Evolutionary conservation across 2,329 filamentous ascomycete species (phyloP).

Genomic region (Nothopassalora personata): DNA sequence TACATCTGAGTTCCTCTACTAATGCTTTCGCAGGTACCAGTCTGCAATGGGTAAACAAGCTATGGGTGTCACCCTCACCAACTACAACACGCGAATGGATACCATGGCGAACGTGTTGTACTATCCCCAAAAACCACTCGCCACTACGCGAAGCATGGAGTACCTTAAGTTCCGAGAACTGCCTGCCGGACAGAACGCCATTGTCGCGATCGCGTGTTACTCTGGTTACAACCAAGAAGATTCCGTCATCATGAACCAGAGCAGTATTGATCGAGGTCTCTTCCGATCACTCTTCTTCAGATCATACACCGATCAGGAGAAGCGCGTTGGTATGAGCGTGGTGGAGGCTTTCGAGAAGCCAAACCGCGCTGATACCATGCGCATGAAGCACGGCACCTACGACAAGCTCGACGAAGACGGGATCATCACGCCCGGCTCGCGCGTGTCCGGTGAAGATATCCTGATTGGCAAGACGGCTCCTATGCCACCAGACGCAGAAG

Average conservation of each 20-base stretch:
- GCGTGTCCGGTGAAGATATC: constrained; percentile 95
- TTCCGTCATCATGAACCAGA: constrained; percentile 99
- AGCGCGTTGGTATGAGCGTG: constrained; percentile 87
- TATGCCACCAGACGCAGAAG: constrained; percentile 85
- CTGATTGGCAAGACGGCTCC: constrained; percentile 99
- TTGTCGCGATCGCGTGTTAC: constrained; percentile 95
- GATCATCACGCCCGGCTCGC: constrained; percentile 85
- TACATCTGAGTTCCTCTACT: no score
- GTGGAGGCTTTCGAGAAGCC: constrained; percentile 96
- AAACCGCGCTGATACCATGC: constrained; percentile 77
- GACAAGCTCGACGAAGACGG: constrained; percentile 95
- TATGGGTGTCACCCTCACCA: constrained; percentile 98
- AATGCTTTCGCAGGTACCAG: neutral
- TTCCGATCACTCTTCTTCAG: constrained; percentile 98
- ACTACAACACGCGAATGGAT: constrained; percentile 95
- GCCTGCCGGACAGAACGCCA: constrained; percentile 94
- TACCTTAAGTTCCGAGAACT: constrained; percentile 97
- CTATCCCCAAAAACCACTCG: constrained; percentile 95
- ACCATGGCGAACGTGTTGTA: constrained; percentile 99
- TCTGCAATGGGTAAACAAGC: constrained; percentile 97
- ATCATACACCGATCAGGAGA: constrained; percentile 94
- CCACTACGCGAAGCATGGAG: constrained; percentile 96
- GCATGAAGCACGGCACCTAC: constrained; percentile 66
- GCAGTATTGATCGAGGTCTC: constrained; percentile 92
- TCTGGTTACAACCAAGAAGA: constrained; percentile 99